phyloP scores from a whole-genome alignment of 2,329 filamentous ascomycete genomes.

The Phoma sp. region DNA sequence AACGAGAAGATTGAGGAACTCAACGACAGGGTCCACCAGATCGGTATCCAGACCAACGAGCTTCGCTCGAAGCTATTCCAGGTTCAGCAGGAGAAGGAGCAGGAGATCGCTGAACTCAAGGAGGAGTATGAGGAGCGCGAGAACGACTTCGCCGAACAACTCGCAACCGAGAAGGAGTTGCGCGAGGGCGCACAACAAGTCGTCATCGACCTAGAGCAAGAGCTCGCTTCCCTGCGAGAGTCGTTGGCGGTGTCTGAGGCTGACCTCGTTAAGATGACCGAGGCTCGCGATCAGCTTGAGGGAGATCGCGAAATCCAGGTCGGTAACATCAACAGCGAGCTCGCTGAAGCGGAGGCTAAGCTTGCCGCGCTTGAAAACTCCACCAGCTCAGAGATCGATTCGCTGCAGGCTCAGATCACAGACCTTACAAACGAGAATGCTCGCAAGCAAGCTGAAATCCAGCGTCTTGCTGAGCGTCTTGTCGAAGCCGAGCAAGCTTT shows the following conservation, averaged over 20 bases:
- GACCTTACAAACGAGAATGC: constrained; percentile 50
- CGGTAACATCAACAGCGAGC: constrained; percentile 41
- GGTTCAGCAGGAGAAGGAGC: constrained; percentile 51
- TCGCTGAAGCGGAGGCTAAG: constrained; percentile 41
- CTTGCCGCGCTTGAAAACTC: constrained; percentile 40
- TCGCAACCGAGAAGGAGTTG: constrained; percentile 47
- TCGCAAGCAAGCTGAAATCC: constrained; percentile 48
- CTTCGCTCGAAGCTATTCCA: constrained; percentile 56
- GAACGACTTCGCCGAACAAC: constrained; percentile 46
- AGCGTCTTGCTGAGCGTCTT: constrained; percentile 37
- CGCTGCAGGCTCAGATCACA: constrained; percentile 47
- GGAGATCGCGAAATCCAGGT: constrained; percentile 43
- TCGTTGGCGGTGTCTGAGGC: constrained; percentile 37
- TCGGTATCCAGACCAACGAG: constrained; percentile 55
- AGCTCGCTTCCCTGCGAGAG: constrained; percentile 44
- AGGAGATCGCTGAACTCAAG: constrained; percentile 48
- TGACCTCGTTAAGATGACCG: constrained; percentile 29
- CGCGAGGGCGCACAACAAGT: constrained; percentile 48
- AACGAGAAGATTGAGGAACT: constrained; percentile 51
- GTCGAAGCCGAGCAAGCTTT: constrained; percentile 35
- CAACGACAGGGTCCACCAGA: constrained; percentile 47
- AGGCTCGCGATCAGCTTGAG: constrained; percentile 42
- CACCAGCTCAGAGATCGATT: constrained; percentile 38
- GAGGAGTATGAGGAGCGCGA: constrained; percentile 48
- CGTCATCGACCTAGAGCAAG: constrained; percentile 39